phyloP scores from a whole-genome alignment of 768 basidiomycete species.

The Tricholoma flavovirens region DNA sequence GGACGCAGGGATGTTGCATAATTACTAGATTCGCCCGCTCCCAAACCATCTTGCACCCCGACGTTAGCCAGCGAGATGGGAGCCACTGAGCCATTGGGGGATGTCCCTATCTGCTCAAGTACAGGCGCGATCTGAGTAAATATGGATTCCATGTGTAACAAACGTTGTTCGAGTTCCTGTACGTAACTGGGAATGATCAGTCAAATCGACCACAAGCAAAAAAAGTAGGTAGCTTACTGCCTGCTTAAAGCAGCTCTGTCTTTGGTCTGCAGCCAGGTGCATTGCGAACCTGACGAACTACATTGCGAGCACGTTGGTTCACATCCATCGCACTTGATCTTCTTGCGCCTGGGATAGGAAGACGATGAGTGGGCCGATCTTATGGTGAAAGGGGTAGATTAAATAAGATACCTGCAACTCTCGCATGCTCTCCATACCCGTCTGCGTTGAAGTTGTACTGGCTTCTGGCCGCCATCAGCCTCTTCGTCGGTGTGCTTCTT shows the following conservation, averaged over 20 bases:
- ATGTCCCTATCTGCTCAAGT: conserved; percentile 65
- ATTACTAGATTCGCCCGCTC: conserved; percentile 26
- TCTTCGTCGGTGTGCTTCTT: conserved; percentile 73
- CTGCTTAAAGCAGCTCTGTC: conserved; percentile 85
- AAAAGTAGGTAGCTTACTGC: conserved; percentile 56
- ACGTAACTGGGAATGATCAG: conserved; percentile 58
- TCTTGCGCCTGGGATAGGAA: conserved; percentile 61
- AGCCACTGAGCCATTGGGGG: conserved; percentile 32
- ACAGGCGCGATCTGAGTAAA: conserved; percentile 78
- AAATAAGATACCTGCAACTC: conserved; percentile 63
- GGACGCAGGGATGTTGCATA: conserved; percentile 31
- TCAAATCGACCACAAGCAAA: conserved; percentile 7
- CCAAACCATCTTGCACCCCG: conserved; percentile 25
- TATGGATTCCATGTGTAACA: conserved; percentile 85
- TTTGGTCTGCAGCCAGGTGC: conserved; percentile 89
- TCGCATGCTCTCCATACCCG: conserved; percentile 90
- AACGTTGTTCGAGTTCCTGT: conserved; percentile 82
- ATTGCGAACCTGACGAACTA: conserved; percentile 63
- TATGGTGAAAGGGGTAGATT: conserved; percentile 14
- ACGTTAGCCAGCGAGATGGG: conserved; percentile 27
- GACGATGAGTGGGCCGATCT: conserved; percentile 7
- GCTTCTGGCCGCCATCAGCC: conserved; percentile 57
- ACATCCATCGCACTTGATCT: conserved; percentile 88
- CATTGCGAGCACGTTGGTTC: conserved; percentile 88
- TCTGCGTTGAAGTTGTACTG: conserved; percentile 70